These are phyloP conservation scores for Scutellaria galericulata DNA, from an alignment of 257 asterid species.

Conservation along the genomic window DNA sequence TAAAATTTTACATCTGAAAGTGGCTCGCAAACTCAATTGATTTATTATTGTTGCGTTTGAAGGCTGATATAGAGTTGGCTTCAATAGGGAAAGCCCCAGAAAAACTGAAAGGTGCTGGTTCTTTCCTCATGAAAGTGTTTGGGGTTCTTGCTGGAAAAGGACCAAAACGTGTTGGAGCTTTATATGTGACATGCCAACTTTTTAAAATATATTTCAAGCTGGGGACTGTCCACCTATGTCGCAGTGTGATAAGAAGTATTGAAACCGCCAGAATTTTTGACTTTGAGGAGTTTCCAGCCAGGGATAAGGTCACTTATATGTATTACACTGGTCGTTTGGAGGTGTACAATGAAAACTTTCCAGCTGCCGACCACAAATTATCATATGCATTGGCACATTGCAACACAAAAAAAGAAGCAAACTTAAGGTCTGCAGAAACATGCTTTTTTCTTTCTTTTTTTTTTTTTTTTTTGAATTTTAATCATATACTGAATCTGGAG, in stretches of 20 bases:
- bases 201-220: constrained; percentile 94
- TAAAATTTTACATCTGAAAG: background rate
- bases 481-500: constrained; percentile 27
- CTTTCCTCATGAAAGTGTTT: constrained; percentile 95
- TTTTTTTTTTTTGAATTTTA: background rate
- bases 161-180: constrained; percentile 91
- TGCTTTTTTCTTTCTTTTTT: background rate
- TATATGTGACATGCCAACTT: constrained; percentile 91
- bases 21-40: constrained; percentile 30
- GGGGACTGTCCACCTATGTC: constrained; percentile 90
- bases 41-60: constrained; percentile 42
- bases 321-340: constrained; percentile 97
- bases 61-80: constrained; percentile 95
- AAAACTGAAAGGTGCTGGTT: constrained; percentile 93
- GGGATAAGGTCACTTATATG: constrained; percentile 99
- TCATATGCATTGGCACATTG: constrained; percentile 88
- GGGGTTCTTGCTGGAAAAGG: constrained; percentile 98
- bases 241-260: constrained; percentile 95
- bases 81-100: constrained; percentile 86
- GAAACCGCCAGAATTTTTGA: constrained; percentile 94
- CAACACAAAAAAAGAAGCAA: constrained; percentile 63
- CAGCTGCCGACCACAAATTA: constrained; percentile 88
- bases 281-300: constrained; percentile 90
- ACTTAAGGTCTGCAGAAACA: constrained; percentile 64
- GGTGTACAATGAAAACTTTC: constrained; percentile 94